Conservation (phyloP, 2,329 filamentous ascomycete species). For the Metarhizium anisopliae region DNA sequence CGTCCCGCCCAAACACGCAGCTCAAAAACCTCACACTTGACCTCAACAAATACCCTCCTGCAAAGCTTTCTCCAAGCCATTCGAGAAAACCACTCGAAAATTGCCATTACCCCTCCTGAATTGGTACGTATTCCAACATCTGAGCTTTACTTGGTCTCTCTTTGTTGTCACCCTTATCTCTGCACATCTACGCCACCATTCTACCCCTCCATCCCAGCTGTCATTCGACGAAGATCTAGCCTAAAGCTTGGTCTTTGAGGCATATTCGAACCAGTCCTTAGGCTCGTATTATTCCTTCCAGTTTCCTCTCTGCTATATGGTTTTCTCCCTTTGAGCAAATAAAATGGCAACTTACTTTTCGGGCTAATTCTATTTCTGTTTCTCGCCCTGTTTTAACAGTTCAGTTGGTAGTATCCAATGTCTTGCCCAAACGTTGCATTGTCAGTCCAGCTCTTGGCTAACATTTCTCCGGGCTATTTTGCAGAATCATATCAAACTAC, state of each 20-base stretch:
- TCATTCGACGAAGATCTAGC: background rate
- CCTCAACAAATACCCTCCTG: conserved; percentile 5
- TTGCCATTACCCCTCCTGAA: background rate
- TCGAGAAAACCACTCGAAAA: background rate
- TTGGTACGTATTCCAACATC: background rate
- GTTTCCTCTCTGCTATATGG: background rate
- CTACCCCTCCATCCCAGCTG: background rate
- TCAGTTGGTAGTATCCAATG: conserved; percentile 6
- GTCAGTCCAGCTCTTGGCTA: background rate
- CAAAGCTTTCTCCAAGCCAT: background rate
- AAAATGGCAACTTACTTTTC: too few relatives aligned
- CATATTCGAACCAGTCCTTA: background rate
- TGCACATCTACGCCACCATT: background rate
- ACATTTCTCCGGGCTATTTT: background rate
- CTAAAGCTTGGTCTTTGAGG: conserved; percentile 10
- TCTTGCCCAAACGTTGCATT: conserved; percentile 2
- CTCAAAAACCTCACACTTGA: conserved; percentile 1
- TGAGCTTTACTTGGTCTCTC: background rate
- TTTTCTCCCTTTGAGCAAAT: too few relatives aligned
- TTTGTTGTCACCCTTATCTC: background rate
- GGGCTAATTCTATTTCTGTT: background rate
- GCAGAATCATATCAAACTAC: background rate
- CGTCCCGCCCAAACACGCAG: conserved; percentile 3
- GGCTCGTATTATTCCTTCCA: background rate
- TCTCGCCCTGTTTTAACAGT: background rate